These are phyloP conservation scores for Pyrenochaeta sp. DNA, from an alignment of 2,329 filamentous ascomycete genomes.

Conservation along the genomic window DNA sequence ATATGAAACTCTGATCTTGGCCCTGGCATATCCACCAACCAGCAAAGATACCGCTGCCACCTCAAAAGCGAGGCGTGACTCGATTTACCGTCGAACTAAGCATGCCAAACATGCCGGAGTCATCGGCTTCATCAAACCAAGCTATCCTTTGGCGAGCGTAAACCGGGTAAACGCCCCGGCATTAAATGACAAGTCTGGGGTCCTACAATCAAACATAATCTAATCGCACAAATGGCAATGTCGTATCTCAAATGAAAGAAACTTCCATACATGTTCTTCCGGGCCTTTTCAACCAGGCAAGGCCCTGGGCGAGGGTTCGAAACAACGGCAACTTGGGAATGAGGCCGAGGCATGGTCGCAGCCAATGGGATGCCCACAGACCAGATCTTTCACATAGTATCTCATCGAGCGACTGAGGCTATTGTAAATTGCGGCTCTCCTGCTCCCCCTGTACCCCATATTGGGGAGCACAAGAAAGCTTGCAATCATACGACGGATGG, in stretches of 20 bases:
- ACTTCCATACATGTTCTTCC: slow-evolving; percentile 15
- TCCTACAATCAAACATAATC: slow-evolving; percentile 19
- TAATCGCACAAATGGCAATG: slow-evolving; percentile 15
- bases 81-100: not conserved
- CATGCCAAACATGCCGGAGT: not conserved
- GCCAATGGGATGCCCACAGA: slow-evolving; percentile 5
- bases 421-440: slow-evolving; percentile 14
- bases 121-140: not conserved
- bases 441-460: slow-evolving; percentile 2
- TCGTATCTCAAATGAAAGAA: slow-evolving; percentile 11
- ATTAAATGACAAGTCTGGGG: slow-evolving; percentile 5
- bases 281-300: slow-evolving; percentile 1
- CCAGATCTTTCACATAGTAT: not conserved
- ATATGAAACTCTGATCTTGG: too few relatives aligned
- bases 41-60: not conserved
- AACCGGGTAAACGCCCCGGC: slow-evolving; percentile 22
- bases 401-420: not conserved
- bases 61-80: not conserved
- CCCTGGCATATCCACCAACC: too few relatives aligned
- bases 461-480: not conserved
- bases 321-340: slow-evolving; percentile 12
- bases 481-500: not conserved
- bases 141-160: slow-evolving; percentile 2
- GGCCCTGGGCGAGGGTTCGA: slow-evolving; percentile 10
- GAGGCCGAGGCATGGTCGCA: slow-evolving; percentile 5